Evolutionary conservation across 1,284 basidiomycete species (phyloP), one percentile per base, ranked within the genome.

Genomic region (Cystobasidium pallidum): DNA sequence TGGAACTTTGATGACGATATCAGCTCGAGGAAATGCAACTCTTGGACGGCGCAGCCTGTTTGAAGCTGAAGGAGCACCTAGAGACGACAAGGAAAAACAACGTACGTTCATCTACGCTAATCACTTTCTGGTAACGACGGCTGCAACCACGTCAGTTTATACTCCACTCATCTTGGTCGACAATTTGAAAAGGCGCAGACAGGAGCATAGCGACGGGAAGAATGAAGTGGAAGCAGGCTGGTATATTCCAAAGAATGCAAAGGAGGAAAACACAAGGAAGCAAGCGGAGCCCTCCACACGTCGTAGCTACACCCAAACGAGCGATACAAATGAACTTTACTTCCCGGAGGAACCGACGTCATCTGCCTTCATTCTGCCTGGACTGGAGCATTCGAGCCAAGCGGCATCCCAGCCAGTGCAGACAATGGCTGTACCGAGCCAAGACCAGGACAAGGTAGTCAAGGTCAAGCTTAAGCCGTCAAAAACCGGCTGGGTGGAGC

Each of bases 1-100:
- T 10, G 67, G 67, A 21, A 49, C 43, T 8, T 51, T 70, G 47
- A 34, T 70, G 39, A 47, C 57, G 10, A 47, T 70, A 13, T 36
- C 57, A 34, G 55, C 67, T 3, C 28, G 28, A 32, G 67, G 47
- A 15, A 58, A 57, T 70, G 21, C 41, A n/a, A 55, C 39, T 13
- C 41, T 67, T 13, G 52, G 52, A 17, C 41, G 59, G 41, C 39
- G 66, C n/a, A 30, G 39, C 17, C 10, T 34, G 21, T n/a, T 21
- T 24, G 36, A 36, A 24, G 1, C 17, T n/a, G 4, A n/a, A 61
- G 39, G n/a, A n/a, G n/a, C n/a, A n/a, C n/a, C n/a, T n/a, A n/a
- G n/a, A n/a, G n/a, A n/a, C n/a, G n/a, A n/a, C n/a, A n/a, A n/a
- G n/a, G n/a, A n/a, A n/a, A n/a, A n/a, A n/a, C n/a, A n/a, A n/a